phyloP scores from a whole-genome alignment of 257 asterid species.

The Solanum raphanifolium region DNA sequence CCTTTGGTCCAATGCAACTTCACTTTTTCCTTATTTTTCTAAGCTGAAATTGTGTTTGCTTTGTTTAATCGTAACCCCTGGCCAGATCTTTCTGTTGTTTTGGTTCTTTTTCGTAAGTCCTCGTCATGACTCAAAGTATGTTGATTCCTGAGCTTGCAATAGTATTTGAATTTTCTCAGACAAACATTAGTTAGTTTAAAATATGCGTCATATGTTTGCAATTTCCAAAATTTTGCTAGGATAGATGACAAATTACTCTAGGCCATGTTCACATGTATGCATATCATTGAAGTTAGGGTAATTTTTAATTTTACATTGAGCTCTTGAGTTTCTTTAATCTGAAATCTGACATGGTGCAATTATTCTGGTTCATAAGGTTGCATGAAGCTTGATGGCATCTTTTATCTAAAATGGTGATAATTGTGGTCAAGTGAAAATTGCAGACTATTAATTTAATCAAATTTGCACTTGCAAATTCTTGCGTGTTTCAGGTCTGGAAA shows the following conservation, averaged over 20 bases:
- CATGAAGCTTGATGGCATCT: neutral
- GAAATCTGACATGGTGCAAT: neutral
- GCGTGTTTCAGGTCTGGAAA: conserved; percentile 66
- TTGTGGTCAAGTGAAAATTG: neutral
- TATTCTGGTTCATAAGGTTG: neutral
- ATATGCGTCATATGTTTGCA: neutral
- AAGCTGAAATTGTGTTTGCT: neutral
- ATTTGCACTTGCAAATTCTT: neutral
- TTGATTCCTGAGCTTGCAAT: neutral
- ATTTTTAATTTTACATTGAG: neutral
- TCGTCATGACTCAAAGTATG: neutral
- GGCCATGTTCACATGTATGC: neutral
- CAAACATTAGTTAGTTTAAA: neutral
- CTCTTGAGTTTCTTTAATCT: neutral
- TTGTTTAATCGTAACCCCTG: neutral
- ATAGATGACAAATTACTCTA: neutral
- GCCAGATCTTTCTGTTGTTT: neutral
- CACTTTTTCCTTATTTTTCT: neutral
- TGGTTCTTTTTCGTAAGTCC: neutral
- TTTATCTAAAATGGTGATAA: neutral
- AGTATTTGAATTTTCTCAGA: neutral
- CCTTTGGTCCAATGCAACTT: neutral
- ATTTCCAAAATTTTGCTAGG: neutral
- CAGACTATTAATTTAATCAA: neutral
- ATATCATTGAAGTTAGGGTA: neutral